These are phyloP conservation scores for Hanseniaspora valbyensis DNA, from an alignment of 805 yeast genomes.

Conservation along the genomic window DNA sequence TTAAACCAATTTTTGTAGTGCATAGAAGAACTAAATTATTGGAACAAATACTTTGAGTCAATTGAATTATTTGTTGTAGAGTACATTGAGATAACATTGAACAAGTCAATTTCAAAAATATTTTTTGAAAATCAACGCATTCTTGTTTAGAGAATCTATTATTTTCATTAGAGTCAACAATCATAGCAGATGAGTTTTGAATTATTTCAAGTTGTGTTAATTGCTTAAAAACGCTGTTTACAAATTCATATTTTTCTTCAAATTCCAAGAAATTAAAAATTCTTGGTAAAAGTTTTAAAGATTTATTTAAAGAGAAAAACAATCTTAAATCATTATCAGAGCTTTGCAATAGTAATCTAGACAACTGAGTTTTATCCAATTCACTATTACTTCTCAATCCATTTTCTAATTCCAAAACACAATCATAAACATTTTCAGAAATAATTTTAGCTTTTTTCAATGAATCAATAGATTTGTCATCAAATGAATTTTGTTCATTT, in stretches of 20 bases:
- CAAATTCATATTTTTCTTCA: constrained; percentile 64
- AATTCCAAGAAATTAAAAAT: constrained; percentile 68
- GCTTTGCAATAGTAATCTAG: constrained; percentile 58
- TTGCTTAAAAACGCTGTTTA: constrained; percentile 68
- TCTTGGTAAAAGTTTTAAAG: constrained; percentile 80
- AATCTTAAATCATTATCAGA: constrained; percentile 40
- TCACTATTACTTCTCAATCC: constrained; percentile 47
- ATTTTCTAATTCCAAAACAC: constrained; percentile 70
- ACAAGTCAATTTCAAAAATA: constrained; percentile 74
- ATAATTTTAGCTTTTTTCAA: constrained; percentile 7
- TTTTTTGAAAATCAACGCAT: constrained; percentile 57
- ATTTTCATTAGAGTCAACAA: constrained; percentile 29
- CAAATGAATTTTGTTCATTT: too few species aligned
- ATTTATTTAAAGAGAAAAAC: constrained; percentile 65
- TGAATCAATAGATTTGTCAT: constrained; percentile 4
- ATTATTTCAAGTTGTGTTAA: constrained; percentile 70
- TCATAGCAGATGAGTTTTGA: constrained; percentile 66
- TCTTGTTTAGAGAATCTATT: constrained; percentile 42
- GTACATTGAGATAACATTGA: constrained; percentile 28
- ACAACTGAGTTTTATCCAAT: constrained; percentile 33
- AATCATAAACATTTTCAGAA: constrained; percentile 60
- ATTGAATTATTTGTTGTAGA: constrained; percentile 14
- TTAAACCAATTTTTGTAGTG: constrained; percentile 67
- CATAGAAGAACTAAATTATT: constrained; percentile 24
- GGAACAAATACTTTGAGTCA: constrained; percentile 12